A percentile compares a stretch with the other conserved stretches of the same genome.
phyloP scores from a whole-genome alignment of 345 rosid species.

The Punica granatum region DNA sequence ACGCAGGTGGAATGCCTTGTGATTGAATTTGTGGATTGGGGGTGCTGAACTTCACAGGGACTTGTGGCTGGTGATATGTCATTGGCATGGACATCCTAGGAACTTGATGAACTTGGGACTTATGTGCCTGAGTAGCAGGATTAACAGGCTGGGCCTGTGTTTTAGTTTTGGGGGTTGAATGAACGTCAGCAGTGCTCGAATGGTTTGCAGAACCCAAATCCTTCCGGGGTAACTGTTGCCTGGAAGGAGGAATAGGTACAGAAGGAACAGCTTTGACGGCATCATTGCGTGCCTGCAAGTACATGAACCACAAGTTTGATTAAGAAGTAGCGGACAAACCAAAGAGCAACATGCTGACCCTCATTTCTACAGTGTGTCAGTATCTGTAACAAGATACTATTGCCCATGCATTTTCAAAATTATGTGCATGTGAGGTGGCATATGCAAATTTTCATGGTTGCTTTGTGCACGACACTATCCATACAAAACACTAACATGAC shows the following conservation, averaged over 20 bases:
- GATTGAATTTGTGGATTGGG: constrained; percentile 72
- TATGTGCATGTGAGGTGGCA: background rate
- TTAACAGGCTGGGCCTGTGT: constrained; percentile 38
- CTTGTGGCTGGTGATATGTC: constrained; percentile 62
- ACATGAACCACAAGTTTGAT: constrained; percentile 5
- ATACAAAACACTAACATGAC: background rate
- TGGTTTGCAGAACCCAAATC: constrained; percentile 38
- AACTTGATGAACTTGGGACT: constrained; percentile 41
- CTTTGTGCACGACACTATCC: background rate
- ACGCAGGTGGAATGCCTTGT: constrained; percentile 42
- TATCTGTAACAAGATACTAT: background rate
- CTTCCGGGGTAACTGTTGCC: constrained; percentile 42
- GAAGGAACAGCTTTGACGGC: constrained; percentile 40
- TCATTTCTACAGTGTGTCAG: background rate
- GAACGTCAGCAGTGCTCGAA: constrained; percentile 34
- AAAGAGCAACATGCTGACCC: background rate
- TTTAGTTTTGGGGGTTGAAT: constrained; percentile 34
- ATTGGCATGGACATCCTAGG: constrained; percentile 62
- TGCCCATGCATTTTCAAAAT: background rate
- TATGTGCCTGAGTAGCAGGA: constrained; percentile 44
- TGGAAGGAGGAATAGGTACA: constrained; percentile 47
- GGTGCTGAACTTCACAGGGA: constrained; percentile 60
- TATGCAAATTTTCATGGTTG: background rate
- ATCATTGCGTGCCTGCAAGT: constrained; percentile 66
- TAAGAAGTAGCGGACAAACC: background rate